Evolutionary conservation across 768 basidiomycete species (phyloP).

Genomic region (Terana coerulea): DNA sequence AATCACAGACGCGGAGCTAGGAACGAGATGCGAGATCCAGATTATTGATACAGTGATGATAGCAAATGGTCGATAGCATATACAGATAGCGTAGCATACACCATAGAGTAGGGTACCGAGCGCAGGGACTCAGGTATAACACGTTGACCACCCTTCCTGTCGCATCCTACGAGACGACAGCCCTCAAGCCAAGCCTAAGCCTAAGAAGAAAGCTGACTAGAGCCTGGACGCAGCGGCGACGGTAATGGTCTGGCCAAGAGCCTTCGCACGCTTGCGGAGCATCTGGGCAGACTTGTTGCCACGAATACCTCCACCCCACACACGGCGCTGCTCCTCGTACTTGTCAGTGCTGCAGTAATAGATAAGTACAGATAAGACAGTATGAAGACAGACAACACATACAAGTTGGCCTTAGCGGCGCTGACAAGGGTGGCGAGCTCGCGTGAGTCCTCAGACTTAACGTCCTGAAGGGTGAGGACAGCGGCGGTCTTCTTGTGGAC

Average conservation of each 20-base stretch:
- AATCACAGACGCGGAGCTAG: background rate
- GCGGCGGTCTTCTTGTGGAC: slow-evolving; percentile 99
- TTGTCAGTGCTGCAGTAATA: slow-evolving; percentile 66
- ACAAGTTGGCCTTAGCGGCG: slow-evolving; percentile 98
- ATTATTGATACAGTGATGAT: background rate
- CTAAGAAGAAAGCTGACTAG: slow-evolving; percentile 29
- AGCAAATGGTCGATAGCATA: slow-evolving; percentile 5
- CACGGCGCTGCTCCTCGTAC: slow-evolving; percentile 86
- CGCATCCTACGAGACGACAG: background rate
- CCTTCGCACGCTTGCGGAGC: slow-evolving; percentile 93
- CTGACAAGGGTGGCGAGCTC: slow-evolving; percentile 90
- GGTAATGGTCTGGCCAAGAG: slow-evolving; percentile 64
- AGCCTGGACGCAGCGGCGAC: slow-evolving; percentile 62
- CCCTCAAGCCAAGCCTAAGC: background rate
- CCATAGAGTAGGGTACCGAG: background rate
- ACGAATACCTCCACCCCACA: slow-evolving; percentile 96
- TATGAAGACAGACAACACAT: slow-evolving; percentile 30
- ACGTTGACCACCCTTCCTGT: background rate
- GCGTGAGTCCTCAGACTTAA: slow-evolving; percentile 89
- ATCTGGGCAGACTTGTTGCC: slow-evolving; percentile 93
- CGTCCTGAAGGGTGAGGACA: slow-evolving; percentile 88
- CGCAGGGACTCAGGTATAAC: background rate
- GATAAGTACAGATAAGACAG: background rate
- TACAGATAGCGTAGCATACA: slow-evolving; percentile 6
- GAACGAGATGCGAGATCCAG: background rate